Evolutionary conservation across 2,329 filamentous ascomycete species (phyloP).

Genomic region (Pseudogymnoascus sp.): DNA sequence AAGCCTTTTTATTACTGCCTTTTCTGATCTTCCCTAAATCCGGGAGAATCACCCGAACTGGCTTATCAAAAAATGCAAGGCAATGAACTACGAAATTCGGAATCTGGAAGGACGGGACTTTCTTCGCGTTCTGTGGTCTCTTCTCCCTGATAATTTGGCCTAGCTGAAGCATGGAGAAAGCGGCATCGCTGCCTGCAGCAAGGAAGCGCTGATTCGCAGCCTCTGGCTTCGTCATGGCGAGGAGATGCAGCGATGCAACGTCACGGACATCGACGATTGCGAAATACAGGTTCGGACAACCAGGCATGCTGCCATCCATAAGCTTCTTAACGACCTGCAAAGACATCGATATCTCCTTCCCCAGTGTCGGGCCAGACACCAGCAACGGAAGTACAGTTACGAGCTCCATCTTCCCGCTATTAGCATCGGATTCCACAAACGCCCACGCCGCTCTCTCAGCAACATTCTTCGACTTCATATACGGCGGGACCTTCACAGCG

Average conservation of each 20-base stretch:
- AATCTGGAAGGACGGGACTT: conserved; percentile 1
- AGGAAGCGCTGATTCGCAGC: conserved; percentile 23
- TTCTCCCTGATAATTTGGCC: conserved; percentile 19
- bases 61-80: neutral
- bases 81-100: conserved; percentile 8
- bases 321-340: conserved; percentile 21
- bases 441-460: conserved; percentile 29
- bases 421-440: conserved; percentile 24
- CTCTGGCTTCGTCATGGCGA: conserved; percentile 22
- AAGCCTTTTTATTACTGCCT: conserved; percentile 1
- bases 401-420: conserved; percentile 21
- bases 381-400: conserved; percentile 23
- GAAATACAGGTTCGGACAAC: conserved; percentile 21
- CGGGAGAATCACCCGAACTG: neutral
- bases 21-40: neutral
- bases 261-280: conserved; percentile 27
- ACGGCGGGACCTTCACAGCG: conserved; percentile 16
- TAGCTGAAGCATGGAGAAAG: conserved; percentile 18
- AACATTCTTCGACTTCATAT: conserved; percentile 28
- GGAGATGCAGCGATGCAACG: conserved; percentile 25
- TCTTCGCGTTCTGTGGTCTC: conserved; percentile 4
- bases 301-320: conserved; percentile 26
- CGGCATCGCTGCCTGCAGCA: conserved; percentile 2
- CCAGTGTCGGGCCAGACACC: conserved; percentile 27
- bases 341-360: conserved; percentile 19